A percentile compares a stretch with the other conserved stretches of the same genome.
Evolutionary conservation across 148 eudicot species (phyloP).

Genomic region (Cornus suecica): DNA sequence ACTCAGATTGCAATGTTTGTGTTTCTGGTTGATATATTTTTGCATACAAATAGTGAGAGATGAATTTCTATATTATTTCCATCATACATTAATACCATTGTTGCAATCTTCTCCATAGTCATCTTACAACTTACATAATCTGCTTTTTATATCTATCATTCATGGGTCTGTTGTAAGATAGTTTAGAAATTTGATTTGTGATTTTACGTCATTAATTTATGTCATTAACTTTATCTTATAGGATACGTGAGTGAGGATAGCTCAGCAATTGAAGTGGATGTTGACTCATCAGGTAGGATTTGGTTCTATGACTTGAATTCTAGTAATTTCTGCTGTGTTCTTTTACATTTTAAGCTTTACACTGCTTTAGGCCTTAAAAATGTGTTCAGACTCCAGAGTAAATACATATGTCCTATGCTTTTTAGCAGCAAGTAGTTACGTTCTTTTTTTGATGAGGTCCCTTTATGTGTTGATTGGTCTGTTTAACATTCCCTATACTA

Average conservation of each 20-base stretch:
- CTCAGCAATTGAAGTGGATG: slow-evolving; percentile 60
- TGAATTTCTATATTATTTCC: too few relatives aligned
- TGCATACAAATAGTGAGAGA: not conserved
- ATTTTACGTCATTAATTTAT: not conserved
- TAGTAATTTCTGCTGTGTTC: not conserved
- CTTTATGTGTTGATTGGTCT: not conserved
- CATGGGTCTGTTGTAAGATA: not conserved
- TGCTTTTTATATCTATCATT: too few relatives aligned
- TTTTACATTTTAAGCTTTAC: not conserved
- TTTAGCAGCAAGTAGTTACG: too few relatives aligned
- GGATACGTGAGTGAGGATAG: slow-evolving; percentile 89
- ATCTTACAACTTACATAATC: not conserved
- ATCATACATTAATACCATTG: not conserved
- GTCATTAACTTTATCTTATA: slow-evolving; percentile 20
- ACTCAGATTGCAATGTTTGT: not conserved
- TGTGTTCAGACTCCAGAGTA: not conserved
- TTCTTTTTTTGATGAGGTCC: not conserved
- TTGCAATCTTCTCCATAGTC: not conserved
- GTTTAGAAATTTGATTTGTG: not conserved
- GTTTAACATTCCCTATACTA: too few relatives aligned
- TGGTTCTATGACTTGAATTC: not conserved
- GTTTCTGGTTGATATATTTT: not conserved
- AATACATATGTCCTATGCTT: too few relatives aligned
- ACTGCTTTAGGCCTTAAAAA: too few relatives aligned
- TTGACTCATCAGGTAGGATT: slow-evolving; percentile 57